Evolutionary conservation across 2,329 filamentous ascomycete genomes (phyloP).

Genomic region (Pyricularia grisea): DNA sequence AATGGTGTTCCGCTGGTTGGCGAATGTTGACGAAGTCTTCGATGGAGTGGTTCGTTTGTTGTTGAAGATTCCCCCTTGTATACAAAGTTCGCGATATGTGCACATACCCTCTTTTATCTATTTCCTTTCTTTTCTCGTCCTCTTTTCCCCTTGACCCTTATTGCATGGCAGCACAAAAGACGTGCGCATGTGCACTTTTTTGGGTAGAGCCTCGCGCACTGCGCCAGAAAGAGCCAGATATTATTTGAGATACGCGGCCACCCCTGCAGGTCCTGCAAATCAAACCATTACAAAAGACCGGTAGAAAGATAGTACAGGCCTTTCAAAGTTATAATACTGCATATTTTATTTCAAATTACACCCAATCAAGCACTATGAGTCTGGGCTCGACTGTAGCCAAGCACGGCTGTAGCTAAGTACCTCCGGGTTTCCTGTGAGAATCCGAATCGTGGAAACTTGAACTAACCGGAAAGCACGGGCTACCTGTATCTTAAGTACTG

Average conservation of each 20-base stretch:
- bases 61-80: conserved; percentile 1
- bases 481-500: too few relatives aligned
- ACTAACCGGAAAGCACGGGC: too few relatives aligned
- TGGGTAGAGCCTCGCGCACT: neutral
- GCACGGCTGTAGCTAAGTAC: too few relatives aligned
- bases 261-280: neutral
- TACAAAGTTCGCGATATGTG: neutral
- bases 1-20: neutral
- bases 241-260: neutral
- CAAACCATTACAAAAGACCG: neutral
- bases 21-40: neutral
- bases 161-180: neutral
- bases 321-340: neutral
- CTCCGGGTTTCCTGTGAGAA: too few relatives aligned
- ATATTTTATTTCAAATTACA: neutral
- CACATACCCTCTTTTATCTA: conserved; percentile 3
- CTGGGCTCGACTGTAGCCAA: neutral
- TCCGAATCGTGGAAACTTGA: too few relatives aligned
- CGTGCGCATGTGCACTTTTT: neutral
- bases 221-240: neutral
- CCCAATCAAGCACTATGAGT: neutral
- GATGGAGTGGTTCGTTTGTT: neutral
- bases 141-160: neutral
- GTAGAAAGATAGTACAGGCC: neutral
- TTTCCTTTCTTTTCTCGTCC: neutral